These are phyloP conservation scores for Discostella stelligeroides DNA, from an alignment of 108 stramenopile genomes.

Conservation along the genomic window DNA sequence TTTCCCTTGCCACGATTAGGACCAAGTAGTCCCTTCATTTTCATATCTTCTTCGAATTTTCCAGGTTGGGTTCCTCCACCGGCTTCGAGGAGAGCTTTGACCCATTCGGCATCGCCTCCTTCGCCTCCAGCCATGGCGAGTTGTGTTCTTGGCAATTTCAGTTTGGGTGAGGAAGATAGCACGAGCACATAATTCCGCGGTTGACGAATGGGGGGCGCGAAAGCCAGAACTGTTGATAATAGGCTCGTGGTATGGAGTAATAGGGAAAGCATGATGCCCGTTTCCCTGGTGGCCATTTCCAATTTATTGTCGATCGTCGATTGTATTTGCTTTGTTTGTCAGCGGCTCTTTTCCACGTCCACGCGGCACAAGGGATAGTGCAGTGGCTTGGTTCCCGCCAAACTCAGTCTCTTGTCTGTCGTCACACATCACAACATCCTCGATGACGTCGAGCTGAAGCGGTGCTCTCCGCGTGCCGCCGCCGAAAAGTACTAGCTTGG, in stretches of 20 bases:
- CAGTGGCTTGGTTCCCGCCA: too few relatives aligned
- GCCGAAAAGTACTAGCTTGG: too few relatives aligned
- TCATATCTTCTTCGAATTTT: conserved; percentile 84
- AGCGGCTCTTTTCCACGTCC: too few relatives aligned
- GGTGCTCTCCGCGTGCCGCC: too few relatives aligned
- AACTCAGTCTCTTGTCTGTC: too few relatives aligned
- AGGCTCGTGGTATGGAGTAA: conserved; percentile 12
- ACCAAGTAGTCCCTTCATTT: conserved; percentile 78
- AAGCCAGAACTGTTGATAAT: conserved; percentile 11
- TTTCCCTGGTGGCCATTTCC: neutral
- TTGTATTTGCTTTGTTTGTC: too few relatives aligned
- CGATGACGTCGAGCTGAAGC: too few relatives aligned
- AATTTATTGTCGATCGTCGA: too few relatives aligned
- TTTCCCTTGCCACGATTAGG: conserved; percentile 46
- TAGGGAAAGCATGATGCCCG: neutral
- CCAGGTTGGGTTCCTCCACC: conserved; percentile 55
- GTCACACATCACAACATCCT: too few relatives aligned
- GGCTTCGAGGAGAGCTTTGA: conserved; percentile 75
- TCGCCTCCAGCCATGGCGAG: conserved; percentile 69
- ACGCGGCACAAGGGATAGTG: too few relatives aligned
- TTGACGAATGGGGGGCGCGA: conserved; percentile 8
- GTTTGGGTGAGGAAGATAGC: too few relatives aligned
- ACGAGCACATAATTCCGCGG: neutral
- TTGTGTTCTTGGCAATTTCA: too few relatives aligned
- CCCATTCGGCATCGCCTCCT: conserved; percentile 74